Base-by-base conservation (phyloP, 2,329 filamentous ascomycete species). In the Sclerotiophoma versabilis region DNA sequence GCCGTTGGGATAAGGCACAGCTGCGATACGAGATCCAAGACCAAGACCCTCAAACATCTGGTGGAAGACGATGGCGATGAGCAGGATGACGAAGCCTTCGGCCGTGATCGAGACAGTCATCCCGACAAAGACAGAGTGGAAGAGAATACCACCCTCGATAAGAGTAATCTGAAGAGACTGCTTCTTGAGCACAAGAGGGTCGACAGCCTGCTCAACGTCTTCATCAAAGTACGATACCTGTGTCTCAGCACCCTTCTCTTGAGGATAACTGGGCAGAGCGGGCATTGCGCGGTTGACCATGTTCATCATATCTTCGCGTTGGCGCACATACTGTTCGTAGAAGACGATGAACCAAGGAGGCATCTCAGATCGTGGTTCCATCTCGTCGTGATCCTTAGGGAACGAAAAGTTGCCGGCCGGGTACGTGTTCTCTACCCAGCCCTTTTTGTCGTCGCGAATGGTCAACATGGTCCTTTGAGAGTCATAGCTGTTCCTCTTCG, bases 101-200 rank as follows among this genome's bases (percentile, higher is more conserved):
- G 83, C 81, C 0, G 81, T 79, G n/a, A 85, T 83, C 8, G 83
- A 85, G 9, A 87, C 75, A 47, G 84, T 87, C 47, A 87, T 77
- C 2, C 85, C 85, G 56, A 87, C 86, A 67, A 87, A 85, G 42
- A 87, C 80, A 3, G 81, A 84, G 74, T 87, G 85, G 74, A 87
- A 86, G 49, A 87, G 81, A 57, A 87, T 81, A 56, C 85, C 84
- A 62, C 80, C 86, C 68, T 87, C 85, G 20, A 84, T 79, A 34
- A 79, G 72, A 2, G 73, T 76, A 56, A 76, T 76, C 30, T 76
- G 71, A 51, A 75, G 55, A 12, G 72, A 75, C 59, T 72, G 69
- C 63, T 75, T 75, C 67, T 71, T 71, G 5, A 75, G 60, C 4
- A 76, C 61, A 11, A 75, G 63, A 14, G 75, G 74, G 25, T 77